Evolutionary conservation across 2,329 filamentous ascomycete genomes (phyloP).

Genomic region (Paramyrothecium sp.): DNA sequence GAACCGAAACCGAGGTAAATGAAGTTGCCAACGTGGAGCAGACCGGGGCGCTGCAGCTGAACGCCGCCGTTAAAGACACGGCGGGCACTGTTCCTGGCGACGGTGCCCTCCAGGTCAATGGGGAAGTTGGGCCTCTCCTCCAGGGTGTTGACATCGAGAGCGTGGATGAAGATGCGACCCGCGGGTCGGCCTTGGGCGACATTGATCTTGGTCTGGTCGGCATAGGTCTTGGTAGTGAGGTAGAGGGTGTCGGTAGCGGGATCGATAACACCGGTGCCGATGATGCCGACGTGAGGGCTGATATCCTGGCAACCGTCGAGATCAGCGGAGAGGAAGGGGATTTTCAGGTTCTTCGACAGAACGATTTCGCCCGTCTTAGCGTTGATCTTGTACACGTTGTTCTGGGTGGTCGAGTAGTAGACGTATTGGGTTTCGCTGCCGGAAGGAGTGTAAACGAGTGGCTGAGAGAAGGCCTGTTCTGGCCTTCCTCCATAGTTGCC

Average conservation of each 20-base stretch:
- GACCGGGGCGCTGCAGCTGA: constrained; percentile 48
- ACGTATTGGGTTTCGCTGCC: constrained; percentile 48
- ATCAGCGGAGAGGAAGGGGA: constrained; percentile 48
- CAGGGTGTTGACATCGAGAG: constrained; percentile 35
- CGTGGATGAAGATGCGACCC: constrained; percentile 35
- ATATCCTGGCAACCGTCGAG: constrained; percentile 47
- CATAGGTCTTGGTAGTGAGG: constrained; percentile 41
- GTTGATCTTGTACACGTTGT: constrained; percentile 56
- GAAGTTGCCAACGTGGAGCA: constrained; percentile 42
- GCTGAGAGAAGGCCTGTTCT: constrained; percentile 54
- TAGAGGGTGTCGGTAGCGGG: constrained; percentile 42
- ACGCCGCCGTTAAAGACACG: constrained; percentile 53
- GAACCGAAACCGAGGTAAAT: constrained; percentile 54
- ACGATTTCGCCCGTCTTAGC: constrained; percentile 53
- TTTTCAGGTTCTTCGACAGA: constrained; percentile 42
- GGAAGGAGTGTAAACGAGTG: constrained; percentile 46
- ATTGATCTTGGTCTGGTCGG: constrained; percentile 24
- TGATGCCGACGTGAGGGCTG: constrained; percentile 44
- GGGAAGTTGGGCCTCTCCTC: constrained; percentile 41
- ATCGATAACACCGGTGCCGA: constrained; percentile 45
- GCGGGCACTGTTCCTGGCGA: constrained; percentile 42
- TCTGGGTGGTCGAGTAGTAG: constrained; percentile 56
- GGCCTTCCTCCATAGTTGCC: constrained; percentile 47
- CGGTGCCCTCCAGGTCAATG: constrained; percentile 42
- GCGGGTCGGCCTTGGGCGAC: constrained; percentile 29